Evolutionary conservation across 192 early-diverging fungal species (phyloP), one percentile per base, ranked within the genome.

Genomic region (Borealophlyctis nickersoniae): DNA sequence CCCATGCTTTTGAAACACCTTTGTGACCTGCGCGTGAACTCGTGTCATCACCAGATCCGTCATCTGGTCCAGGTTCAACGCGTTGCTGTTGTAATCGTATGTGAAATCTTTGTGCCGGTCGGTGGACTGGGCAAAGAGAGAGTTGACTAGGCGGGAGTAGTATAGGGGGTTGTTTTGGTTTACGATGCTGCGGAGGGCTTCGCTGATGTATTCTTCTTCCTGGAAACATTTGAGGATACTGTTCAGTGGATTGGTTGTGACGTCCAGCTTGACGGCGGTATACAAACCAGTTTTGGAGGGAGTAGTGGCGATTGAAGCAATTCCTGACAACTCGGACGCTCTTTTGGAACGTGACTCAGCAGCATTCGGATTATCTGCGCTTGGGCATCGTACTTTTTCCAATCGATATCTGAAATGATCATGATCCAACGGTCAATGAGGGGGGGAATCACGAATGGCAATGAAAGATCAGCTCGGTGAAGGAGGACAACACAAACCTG

Each of bases 91-190:
- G 66, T 86, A 92, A 56, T 98, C 95, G 65, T 90, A 96, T 2
- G 92, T 89, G 66, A 91, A 89, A 56, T 95, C 95, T 58, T 92
- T 93, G 70, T 91, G 89, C 58, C 82, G 81, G 76, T 92, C 90
- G 0, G 87, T 74, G 11, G 78, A 72, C 59, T 89, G 90, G 0
- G 81, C 79, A 65, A 95, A 96, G 54, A 98, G 72, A 2, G 91
- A 81, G 2, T 81, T 78, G 74, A 98, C 84, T 22, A 98, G 79
- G 34, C 85, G 77, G 23, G 83, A 77, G 60, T 92, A 95, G 70
- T 96, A 91, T 2, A 88, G 84, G 32, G 92, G 89, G 66, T 93
- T 90, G 39, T 89, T 69, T 35, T 73, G 93, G 62, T 92, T 92
- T 61, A 86, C 77, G 49, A 98, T 92, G 24, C 87, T 92, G 16